A percentile compares a stretch with the other conserved stretches of the same genome.
These are phyloP conservation scores for Clohesyomyces aquaticus DNA, from an alignment of 495 filamentous ascomycete species.

Conservation along the genomic window DNA sequence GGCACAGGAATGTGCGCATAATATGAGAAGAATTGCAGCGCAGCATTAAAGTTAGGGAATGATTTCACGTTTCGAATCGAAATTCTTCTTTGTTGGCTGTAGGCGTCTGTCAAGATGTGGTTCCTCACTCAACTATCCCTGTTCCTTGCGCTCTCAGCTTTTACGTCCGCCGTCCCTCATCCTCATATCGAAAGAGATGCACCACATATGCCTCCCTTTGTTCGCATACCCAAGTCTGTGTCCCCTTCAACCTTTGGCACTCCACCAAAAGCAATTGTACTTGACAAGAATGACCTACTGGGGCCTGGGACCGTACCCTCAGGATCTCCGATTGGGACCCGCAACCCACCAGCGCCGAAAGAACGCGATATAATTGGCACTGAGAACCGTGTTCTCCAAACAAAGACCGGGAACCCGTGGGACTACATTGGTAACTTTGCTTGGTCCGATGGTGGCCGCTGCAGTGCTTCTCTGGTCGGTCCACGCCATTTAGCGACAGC, in stretches of 20 bases:
- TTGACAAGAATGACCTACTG: background rate
- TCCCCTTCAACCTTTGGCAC: background rate
- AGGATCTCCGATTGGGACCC: background rate
- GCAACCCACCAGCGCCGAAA: background rate
- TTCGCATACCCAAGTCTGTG: background rate
- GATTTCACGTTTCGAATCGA: too few species aligned
- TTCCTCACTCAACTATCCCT: constrained; percentile 1
- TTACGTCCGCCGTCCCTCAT: constrained; percentile 1
- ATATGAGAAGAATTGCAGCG: too few species aligned
- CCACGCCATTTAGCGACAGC: constrained; percentile 11
- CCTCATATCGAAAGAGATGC: background rate
- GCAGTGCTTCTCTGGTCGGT: constrained; percentile 6
- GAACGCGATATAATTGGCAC: constrained; percentile 3
- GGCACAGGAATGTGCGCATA: too few species aligned
- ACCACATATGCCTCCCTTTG: background rate
- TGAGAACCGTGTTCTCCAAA: constrained; percentile 8
- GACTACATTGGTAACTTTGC: constrained; percentile 11
- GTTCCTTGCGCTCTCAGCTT: background rate
- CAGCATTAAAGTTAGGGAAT: too few species aligned
- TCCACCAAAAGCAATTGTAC: background rate
- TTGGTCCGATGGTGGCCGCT: constrained; percentile 11
- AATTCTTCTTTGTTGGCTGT: background rate
- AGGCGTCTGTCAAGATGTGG: background rate
- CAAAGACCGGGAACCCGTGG: constrained; percentile 8
- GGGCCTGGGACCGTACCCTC: background rate